These are phyloP conservation scores for Paramyrothecium roridum DNA, from an alignment of 2,329 filamentous ascomycete genomes.

Conservation along the genomic window DNA sequence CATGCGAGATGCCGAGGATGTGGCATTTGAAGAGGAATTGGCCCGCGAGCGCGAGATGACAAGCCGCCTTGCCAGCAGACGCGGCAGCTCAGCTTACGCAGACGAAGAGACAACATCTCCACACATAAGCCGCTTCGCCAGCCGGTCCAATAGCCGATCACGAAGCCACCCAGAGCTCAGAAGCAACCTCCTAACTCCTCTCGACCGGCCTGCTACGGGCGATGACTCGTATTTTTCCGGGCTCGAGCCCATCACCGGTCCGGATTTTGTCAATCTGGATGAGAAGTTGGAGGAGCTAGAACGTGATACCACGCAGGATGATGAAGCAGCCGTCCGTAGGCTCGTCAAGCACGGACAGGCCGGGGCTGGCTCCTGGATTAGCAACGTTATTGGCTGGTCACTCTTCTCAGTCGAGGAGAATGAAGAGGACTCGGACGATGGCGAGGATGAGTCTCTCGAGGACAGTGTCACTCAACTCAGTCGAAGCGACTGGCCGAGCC, in stretches of 20 bases:
- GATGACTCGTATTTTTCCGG: slow-evolving; percentile 41
- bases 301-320: slow-evolving; percentile 46
- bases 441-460: slow-evolving; percentile 26
- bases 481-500: slow-evolving; percentile 28
- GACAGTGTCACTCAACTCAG: slow-evolving; percentile 22
- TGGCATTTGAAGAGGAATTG: slow-evolving; percentile 48
- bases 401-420: slow-evolving; percentile 62
- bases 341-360: slow-evolving; percentile 52
- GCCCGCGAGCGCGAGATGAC: slow-evolving; percentile 46
- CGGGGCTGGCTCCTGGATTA: slow-evolving; percentile 57
- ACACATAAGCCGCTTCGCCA: slow-evolving; percentile 43
- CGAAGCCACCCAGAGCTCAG: slow-evolving; percentile 28
- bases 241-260: slow-evolving; percentile 42
- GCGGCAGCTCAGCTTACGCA: slow-evolving; percentile 37
- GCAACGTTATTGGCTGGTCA: slow-evolving; percentile 55
- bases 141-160: slow-evolving; percentile 44
- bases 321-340: slow-evolving; percentile 56
- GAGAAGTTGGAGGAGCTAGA: slow-evolving; percentile 56
- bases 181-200: slow-evolving; percentile 41
- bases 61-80: slow-evolving; percentile 46
- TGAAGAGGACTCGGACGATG: slow-evolving; percentile 47
- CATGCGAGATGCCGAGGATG: slow-evolving; percentile 48
- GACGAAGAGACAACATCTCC: slow-evolving; percentile 33
- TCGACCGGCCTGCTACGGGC: slow-evolving; percentile 30
- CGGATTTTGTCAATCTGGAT: slow-evolving; percentile 62